Percentiles rank a stretch among this genome's conserved stretches.
Conservation (phyloP, 2,329 filamentous ascomycete genomes). For the Sclerotinia spermophila region DNA sequence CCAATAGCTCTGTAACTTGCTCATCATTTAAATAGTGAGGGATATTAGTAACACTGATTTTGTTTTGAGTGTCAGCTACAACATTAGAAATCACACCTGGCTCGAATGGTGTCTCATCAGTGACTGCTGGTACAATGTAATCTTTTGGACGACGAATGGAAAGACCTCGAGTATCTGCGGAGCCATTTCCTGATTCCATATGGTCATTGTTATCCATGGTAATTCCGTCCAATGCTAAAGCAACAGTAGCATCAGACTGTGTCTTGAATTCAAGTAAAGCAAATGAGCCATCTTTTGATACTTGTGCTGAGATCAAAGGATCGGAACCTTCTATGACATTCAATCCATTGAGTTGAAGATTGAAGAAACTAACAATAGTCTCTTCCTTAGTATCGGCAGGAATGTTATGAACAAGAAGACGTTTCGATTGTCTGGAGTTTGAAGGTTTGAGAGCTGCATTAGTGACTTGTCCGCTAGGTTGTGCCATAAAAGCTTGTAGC, state of each 20-base stretch:
- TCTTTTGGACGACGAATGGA: conserved; percentile 87
- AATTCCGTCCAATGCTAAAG: conserved; percentile 84
- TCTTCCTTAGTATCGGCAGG: conserved; percentile 73
- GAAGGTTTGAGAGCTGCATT: conserved; percentile 84
- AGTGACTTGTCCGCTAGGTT: conserved; percentile 64
- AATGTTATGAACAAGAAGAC: conserved; percentile 83
- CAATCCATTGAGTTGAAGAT: conserved; percentile 91
- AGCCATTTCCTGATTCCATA: conserved; percentile 45
- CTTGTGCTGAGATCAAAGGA: conserved; percentile 78
- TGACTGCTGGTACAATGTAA: conserved; percentile 84
- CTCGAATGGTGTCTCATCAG: conserved; percentile 69
- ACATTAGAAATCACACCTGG: conserved; percentile 73
- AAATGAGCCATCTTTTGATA: conserved; percentile 75
- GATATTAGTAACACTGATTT: conserved; percentile 89
- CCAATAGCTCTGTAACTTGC: conserved; percentile 84
- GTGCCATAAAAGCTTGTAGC: conserved; percentile 92
- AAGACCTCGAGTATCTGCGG: conserved; percentile 54
- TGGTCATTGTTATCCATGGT: conserved; percentile 73
- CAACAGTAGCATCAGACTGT: conserved; percentile 83
- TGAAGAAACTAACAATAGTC: conserved; percentile 79
- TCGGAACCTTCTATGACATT: conserved; percentile 84
- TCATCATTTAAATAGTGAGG: conserved; percentile 85
- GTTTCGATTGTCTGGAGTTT: conserved; percentile 91
- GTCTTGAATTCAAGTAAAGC: conserved; percentile 89
- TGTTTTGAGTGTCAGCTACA: conserved; percentile 90